Evolutionary conservation across 2,329 filamentous ascomycete genomes (phyloP), one percentile per base, ranked within the genome.

Genomic region (Claviceps maximensis): DNA sequence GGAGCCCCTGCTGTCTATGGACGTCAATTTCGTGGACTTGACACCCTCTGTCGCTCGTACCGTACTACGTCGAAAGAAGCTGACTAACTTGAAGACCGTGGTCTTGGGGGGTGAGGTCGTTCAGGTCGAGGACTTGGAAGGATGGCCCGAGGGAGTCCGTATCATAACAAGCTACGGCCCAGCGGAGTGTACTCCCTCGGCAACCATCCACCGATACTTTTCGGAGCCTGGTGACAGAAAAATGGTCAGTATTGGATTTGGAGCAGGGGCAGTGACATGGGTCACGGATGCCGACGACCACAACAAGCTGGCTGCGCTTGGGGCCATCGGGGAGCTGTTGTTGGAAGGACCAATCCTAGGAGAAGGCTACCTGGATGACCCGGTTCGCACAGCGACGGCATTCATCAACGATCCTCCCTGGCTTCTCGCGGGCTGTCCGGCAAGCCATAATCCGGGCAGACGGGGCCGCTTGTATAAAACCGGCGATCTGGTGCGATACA

Each of bases 141-240:
- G 54, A 49, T 53, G 50, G 5, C 50, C 47, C 0, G 51, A 55
- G 13, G 50, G 53, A 40, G 52, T 53, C 10, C 46, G 42, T 7
- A 49, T 60, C 21, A 51, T 58, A 2, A 57, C 61, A 15, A 54
- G 45, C 10, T 62, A 62, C 25, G 60, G 60, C 6, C 60, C 60
- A 2, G 54, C 56, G 23, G 60, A 62, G 29, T 56, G 54, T 40
- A 57, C 56, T 2, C 44, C 44, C 2, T 42, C 45, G 15, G 40
- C 31, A 1, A 61, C 57, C 1, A 27, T 62, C 19, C 6, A 29
- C 12, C 12, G 17, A 5, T 2, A n/a, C 2, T 8, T 2, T 15
- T 9, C 5, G 10, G 12, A 23, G 19, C 29, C 27, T 3, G 27
- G 10, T 13, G 7, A 23, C 13, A 38, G 7, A 31, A 3, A 4